Base-by-base conservation (phyloP, 192 early-diverging fungal species). In the Coemansia pectinata region DNA sequence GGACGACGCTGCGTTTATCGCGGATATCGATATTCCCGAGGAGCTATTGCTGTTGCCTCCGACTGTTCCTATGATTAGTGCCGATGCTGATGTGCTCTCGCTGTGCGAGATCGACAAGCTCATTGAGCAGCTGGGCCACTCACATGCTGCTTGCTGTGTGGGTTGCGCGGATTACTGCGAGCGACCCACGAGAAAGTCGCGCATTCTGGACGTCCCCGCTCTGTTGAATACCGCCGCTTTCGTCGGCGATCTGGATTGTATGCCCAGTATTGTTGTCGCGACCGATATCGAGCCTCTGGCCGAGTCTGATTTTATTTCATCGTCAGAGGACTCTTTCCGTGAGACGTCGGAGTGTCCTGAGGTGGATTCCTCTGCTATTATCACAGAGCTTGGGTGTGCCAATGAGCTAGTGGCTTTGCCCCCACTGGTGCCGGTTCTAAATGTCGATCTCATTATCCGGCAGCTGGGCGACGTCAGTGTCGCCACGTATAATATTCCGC, bases 31-130 rank as follows among this genome's bases (percentile, higher is more conserved):
- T 25, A 64, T 59, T 5, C 44, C 41, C 31, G 25, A 41, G 15
- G 59, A 36, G 2, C 21, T 42, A 0, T 31, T 58, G 45, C 42
- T 53, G 5, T 29, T 55, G 47, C 45, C 23, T 4, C 55, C 55
- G 31, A 25, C 38, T 25, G 29, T 40, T 11, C 62, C 47, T 8
- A 15, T 53, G 45, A 11, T 61, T 38, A 27, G 34, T 7, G 34
- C 44, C 2, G 66, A 79, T 23, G 41, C 62, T 15, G 77, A 79
- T 17, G 25, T 50, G 66, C 71, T 80, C 27, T 75, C 78, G 7
- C 17, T 75, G 31, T 38, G 50, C 8, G 78, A 80, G 11, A 80
- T 80, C 33, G 70, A 75, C 63, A 69, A 71, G 50, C 66, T 80
- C 9, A 71, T 80, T 39, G 73, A 75, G 53, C 72, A 74, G 66